A percentile compares a stretch with the other conserved stretches of the same genome.
Evolutionary conservation across 2,329 filamentous ascomycete species (phyloP).

Genomic region (Myriosclerotinia duriaeana): DNA sequence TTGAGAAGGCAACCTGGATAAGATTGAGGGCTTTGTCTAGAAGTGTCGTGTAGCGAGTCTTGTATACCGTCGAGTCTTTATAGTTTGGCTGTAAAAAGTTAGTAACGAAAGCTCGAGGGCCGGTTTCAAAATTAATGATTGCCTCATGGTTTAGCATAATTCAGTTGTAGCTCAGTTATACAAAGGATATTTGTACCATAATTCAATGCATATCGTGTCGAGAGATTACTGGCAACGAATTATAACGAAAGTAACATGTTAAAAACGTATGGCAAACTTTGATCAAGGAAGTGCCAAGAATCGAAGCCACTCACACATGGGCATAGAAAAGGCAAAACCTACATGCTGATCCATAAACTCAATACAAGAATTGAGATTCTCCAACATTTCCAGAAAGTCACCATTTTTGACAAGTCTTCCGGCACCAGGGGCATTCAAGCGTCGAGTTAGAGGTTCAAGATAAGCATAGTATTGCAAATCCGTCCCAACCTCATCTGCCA

Average conservation of each 20-base stretch:
- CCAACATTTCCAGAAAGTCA: slow-evolving; percentile 84
- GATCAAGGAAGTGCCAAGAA: background rate
- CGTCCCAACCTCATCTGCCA: slow-evolving; percentile 81
- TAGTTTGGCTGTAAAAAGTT: slow-evolving; percentile 63
- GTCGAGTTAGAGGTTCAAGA: slow-evolving; percentile 83
- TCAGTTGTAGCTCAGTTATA: background rate
- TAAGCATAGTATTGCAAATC: slow-evolving; percentile 96
- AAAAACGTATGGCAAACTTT: background rate
- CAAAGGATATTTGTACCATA: background rate
- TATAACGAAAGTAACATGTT: background rate
- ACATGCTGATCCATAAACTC: slow-evolving; percentile 89
- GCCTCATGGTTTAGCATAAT: background rate
- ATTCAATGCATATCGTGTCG: background rate
- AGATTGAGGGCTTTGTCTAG: slow-evolving; percentile 66
- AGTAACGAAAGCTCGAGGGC: slow-evolving; percentile 31
- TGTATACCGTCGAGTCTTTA: slow-evolving; percentile 82
- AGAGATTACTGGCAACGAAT: background rate
- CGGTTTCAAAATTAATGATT: background rate
- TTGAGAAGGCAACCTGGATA: slow-evolving; percentile 44
- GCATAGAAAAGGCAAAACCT: slow-evolving; percentile 40
- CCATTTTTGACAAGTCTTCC: slow-evolving; percentile 80
- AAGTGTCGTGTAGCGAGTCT: slow-evolving; percentile 81
- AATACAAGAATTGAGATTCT: slow-evolving; percentile 84
- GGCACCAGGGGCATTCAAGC: slow-evolving; percentile 88
- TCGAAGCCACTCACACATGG: background rate